A percentile compares a stretch with the other conserved stretches of the same genome.
phyloP scores from a whole-genome alignment of 129 eudicot species.

The Chrysanthemum seticuspe region DNA sequence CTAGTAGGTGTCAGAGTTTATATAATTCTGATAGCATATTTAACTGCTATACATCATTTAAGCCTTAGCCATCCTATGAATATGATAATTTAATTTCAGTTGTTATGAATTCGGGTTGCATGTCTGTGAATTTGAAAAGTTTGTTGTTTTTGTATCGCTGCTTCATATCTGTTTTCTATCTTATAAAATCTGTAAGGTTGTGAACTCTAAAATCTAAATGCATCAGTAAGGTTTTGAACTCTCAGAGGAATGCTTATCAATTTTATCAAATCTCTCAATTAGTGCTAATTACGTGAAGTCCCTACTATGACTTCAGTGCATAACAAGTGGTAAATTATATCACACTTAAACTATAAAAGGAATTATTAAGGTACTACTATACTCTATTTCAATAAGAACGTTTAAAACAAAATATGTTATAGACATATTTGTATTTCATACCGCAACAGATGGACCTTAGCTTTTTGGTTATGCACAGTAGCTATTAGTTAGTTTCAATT shows the following conservation, averaged over 20 bases:
- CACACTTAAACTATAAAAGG: neutral
- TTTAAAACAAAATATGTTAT: no score
- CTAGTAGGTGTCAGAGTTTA: neutral
- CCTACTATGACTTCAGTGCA: neutral
- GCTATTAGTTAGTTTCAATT: neutral
- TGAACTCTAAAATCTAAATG: no score
- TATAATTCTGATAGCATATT: neutral
- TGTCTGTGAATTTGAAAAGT: neutral
- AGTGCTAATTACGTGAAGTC: neutral
- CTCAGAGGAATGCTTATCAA: neutral
- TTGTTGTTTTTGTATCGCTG: neutral
- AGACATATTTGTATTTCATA: no score
- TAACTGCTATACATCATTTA: neutral
- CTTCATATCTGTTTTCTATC: neutral
- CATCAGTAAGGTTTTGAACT: no score
- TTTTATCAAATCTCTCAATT: neutral
- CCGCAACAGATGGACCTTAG: neutral
- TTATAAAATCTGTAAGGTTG: no score
- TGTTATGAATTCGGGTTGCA: neutral
- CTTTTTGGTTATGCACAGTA: conserved; percentile 1
- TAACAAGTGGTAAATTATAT: neutral
- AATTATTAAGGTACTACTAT: no score
- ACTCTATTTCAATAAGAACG: no score
- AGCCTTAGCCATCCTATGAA: neutral
- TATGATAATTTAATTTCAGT: neutral